Percentiles rank a stretch among this genome's conserved stretches.
Conservation (phyloP, 805 yeast species). For the Candida xyloterini region DNA sequence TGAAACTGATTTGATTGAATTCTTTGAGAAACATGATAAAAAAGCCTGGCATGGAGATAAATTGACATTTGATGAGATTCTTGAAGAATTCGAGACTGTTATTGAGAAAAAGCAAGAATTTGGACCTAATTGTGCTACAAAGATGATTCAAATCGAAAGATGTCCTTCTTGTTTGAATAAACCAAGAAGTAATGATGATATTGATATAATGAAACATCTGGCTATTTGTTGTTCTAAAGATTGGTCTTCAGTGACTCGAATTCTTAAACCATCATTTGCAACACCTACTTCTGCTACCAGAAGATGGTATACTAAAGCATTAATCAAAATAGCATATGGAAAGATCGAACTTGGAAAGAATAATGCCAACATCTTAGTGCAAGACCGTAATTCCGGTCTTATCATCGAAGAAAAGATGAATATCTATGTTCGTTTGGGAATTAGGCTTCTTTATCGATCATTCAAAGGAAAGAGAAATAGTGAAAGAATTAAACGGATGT, state of each 20-base stretch:
- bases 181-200: conserved; percentile 53
- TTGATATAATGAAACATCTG: conserved; percentile 79
- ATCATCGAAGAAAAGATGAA: conserved; percentile 93
- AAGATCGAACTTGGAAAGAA: conserved; percentile 81
- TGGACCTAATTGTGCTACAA: conserved; percentile 11
- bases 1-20: conserved; percentile 51
- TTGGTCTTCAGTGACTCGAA: conserved; percentile 65
- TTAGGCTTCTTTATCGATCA: conserved; percentile 77
- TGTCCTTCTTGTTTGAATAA: conserved; percentile 79
- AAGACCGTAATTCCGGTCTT: conserved; percentile 84
- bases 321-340: conserved; percentile 85
- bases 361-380: conserved; percentile 92
- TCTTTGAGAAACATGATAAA: conserved; percentile 45
- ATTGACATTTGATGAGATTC: conserved; percentile 43
- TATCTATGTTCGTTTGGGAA: conserved; percentile 82
- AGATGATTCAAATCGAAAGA: conserved; percentile 56
- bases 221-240: conserved; percentile 82
- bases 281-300: conserved; percentile 80
- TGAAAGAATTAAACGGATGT: conserved; percentile 54
- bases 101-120: conserved; percentile 21
- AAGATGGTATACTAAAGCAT: conserved; percentile 81
- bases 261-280: conserved; percentile 66
- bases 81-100: conserved; percentile 45
- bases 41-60: conserved; percentile 55
- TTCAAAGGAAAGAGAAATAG: conserved; percentile 42